phyloP scores from a whole-genome alignment of 805 yeast species.

The Candida vartiovaarae region DNA sequence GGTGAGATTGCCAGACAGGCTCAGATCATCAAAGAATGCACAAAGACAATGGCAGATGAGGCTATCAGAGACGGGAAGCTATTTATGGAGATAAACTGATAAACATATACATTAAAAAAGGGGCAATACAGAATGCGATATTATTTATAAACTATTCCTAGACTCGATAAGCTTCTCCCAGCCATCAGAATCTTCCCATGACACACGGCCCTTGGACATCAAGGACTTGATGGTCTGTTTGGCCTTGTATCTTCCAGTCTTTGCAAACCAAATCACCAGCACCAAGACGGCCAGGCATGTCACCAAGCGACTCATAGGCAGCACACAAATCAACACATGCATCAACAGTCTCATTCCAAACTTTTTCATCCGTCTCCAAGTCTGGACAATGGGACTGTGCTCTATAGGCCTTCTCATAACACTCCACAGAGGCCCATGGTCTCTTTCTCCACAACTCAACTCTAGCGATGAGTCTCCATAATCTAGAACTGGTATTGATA shows the following conservation, averaged over 20 bases:
- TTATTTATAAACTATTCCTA: slow-evolving; percentile 10
- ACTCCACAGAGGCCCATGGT: slow-evolving; percentile 84
- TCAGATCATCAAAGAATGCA: slow-evolving; percentile 64
- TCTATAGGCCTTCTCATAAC: slow-evolving; percentile 81
- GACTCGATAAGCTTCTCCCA: slow-evolving; percentile 56
- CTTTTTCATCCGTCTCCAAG: slow-evolving; percentile 47
- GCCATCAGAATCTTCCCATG: slow-evolving; percentile 77
- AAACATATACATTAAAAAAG: too few relatives aligned
- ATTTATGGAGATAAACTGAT: slow-evolving; percentile 5
- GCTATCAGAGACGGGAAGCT: slow-evolving; percentile 24
- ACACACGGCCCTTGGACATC: slow-evolving; percentile 68
- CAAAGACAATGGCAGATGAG: slow-evolving; percentile 54
- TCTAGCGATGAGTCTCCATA: slow-evolving; percentile 80
- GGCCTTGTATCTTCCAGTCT: slow-evolving; percentile 88
- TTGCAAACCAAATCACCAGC: slow-evolving; percentile 83
- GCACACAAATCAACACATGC: slow-evolving; percentile 73
- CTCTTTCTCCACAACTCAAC: slow-evolving; percentile 81
- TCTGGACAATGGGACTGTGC: slow-evolving; percentile 61
- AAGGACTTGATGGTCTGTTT: slow-evolving; percentile 63
- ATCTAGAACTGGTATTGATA: slow-evolving; percentile 49
- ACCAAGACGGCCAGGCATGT: slow-evolving; percentile 66
- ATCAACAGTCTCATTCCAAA: slow-evolving; percentile 77
- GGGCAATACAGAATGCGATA: too few relatives aligned
- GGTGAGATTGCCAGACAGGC: slow-evolving; percentile 79
- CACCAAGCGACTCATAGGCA: slow-evolving; percentile 86